phyloP scores from a whole-genome alignment of 768 basidiomycete genomes.

The Panaeolus cyanescens region DNA sequence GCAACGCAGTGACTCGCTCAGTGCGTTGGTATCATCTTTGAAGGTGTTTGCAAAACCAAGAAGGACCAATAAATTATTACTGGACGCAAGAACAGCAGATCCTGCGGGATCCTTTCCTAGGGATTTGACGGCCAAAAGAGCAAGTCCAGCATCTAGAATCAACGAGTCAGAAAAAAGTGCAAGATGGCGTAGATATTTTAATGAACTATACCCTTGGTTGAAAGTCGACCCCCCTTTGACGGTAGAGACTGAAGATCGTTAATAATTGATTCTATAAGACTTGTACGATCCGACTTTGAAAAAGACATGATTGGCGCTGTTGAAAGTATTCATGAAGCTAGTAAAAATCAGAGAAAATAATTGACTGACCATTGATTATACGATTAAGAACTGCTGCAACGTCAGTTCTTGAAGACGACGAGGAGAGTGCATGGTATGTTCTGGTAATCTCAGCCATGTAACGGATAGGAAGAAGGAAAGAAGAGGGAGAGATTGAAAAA shows the following conservation, averaged over 20 bases:
- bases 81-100: slow-evolving; percentile 58
- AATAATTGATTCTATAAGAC: slow-evolving; percentile 60
- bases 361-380: slow-evolving; percentile 48
- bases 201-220: slow-evolving; percentile 51
- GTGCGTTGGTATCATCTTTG: slow-evolving; percentile 59
- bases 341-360: not conserved
- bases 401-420: slow-evolving; percentile 46
- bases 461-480: slow-evolving; percentile 6
- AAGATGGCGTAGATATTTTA: not conserved
- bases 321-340: not conserved
- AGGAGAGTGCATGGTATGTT: slow-evolving; percentile 48
- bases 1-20: slow-evolving; percentile 71
- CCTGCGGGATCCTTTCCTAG: slow-evolving; percentile 73
- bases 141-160: slow-evolving; percentile 63
- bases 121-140: slow-evolving; percentile 71
- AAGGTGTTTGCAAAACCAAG: slow-evolving; percentile 52
- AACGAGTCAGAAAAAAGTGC: slow-evolving; percentile 2
- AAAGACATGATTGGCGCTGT: slow-evolving; percentile 51
- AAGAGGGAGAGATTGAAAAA: slow-evolving; percentile 2
- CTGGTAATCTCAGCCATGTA: slow-evolving; percentile 49
- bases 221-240: slow-evolving; percentile 46
- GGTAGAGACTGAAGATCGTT: slow-evolving; percentile 54
- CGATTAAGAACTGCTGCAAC: slow-evolving; percentile 49
- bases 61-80: slow-evolving; percentile 58
- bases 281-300: slow-evolving; percentile 46